Conservation (phyloP, 2,329 filamentous ascomycete genomes). For the Fulvia fulva region DNA sequence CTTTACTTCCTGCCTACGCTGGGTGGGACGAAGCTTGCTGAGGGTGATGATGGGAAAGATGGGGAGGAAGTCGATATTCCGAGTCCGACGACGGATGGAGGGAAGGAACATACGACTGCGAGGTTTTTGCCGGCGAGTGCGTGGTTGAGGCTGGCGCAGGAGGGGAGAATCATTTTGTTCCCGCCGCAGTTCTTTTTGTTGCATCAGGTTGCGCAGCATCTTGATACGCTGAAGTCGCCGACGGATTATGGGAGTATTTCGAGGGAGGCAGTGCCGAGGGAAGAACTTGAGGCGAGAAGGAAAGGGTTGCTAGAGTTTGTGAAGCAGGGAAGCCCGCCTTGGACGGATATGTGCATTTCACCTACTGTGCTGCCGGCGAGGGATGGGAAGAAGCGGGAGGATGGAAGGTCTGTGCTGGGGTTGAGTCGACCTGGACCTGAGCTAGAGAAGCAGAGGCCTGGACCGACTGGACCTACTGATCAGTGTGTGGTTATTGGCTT, state of each 20-base stretch:
- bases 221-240: constrained; percentile 28
- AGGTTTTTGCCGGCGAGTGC: constrained; percentile 65
- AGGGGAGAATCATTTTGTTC: constrained; percentile 74
- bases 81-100: constrained; percentile 67
- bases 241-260: constrained; percentile 31
- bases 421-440: constrained; percentile 55
- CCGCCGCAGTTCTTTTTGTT: constrained; percentile 83
- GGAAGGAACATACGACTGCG: constrained; percentile 68
- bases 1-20: constrained; percentile 72
- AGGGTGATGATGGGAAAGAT: constrained; percentile 23
- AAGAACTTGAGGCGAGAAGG: constrained; percentile 49
- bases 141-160: constrained; percentile 64
- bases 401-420: constrained; percentile 50
- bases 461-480: constrained; percentile 49
- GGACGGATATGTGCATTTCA: constrained; percentile 43
- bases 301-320: constrained; percentile 55
- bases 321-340: constrained; percentile 37
- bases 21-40: constrained; percentile 33
- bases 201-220: constrained; percentile 41
- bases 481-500: constrained; percentile 57
- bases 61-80: constrained; percentile 56
- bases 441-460: constrained; percentile 40
- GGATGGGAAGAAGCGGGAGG: constrained; percentile 39
- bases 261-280: constrained; percentile 22
- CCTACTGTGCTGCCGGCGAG: constrained; percentile 37